Base-by-base conservation (phyloP, 805 yeast genomes). In the Candida rishiriensis region DNA sequence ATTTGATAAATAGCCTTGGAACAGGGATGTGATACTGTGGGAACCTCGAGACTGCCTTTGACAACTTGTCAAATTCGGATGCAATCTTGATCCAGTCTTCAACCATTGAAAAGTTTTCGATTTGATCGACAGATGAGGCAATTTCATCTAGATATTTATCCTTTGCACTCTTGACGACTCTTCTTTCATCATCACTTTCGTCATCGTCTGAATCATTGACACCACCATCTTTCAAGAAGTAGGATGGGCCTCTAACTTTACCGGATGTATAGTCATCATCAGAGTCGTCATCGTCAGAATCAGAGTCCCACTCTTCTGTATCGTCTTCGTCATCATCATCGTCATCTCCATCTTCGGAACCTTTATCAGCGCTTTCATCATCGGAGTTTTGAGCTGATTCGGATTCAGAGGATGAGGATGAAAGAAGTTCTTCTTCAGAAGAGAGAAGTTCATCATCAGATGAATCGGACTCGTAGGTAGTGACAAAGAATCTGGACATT, bases 401-500 rank as follows among this genome's bases (percentile, higher is more conserved):
- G 15, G 57, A 60, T 11, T 59, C 62, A 8, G 58, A 54, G 28
- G 43, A 54, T 10, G 61, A 55, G 26, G 66, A 55, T 29, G 75
- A 69, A 44, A 73, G 63, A 51, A 79, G 69, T 61, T 76, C 78
- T 55, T 81, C 87, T 54, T 81, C 86, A 36, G 79, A 75, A 44
- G 86, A 78, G 47, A 73, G 64, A 55, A 72, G 63, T 49, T 73
- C 76, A 49, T 72, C 78, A 53, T 76, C 82, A 35, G 80, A 75
- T 32, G 78, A 72, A 36, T 76, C 73, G 43, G 77, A 78, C 41
- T 81, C 78, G 51, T 75, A 71, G 60, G 69, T 70, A 26, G 80
- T 69, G 43, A 81, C 81, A 73, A 93, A 93, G 78, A 93, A 91
- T 71, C 96, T 86, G 57, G 98, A 88, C 96, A 89, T 89, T 34